Evolutionary conservation across 352 stramenopile species (phyloP), one percentile per base, ranked within the genome.

Genomic region (Phytophthora colocasiae): DNA sequence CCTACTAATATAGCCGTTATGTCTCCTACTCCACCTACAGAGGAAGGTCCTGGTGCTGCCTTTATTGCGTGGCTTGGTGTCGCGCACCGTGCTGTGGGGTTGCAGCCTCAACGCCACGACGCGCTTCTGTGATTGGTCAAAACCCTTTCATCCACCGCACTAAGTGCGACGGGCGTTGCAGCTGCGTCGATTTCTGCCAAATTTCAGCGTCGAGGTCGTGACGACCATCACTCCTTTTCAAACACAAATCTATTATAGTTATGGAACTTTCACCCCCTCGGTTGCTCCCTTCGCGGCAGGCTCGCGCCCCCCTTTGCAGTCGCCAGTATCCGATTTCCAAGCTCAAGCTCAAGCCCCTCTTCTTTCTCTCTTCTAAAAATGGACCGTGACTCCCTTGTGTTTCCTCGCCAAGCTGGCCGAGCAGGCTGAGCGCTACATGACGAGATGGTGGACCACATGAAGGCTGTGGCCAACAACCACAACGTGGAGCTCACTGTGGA

Each of bases 401-500:
- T 92, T 91, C 77, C 81, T 96, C 52, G 86, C 88, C 58, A 92
- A 90, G 75, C 73, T 94, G 38, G 86, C 80, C 61, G 86, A 94
- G 66, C 86, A 93, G 71, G 86, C 86, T 47, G 84, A 93, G 56
- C 84, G 89, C 48, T 97, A 96, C 64, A n/a, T n/a, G 91, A 97
- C 70, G 91, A 97, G 68, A 97, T 97, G 90, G 93, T 97, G 19
- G 81, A 97, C 72, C 92, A 99, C 90, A 99, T 99, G 94, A 99
- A 99, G 91, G 83, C 95, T n/a, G 96, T 99, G 52, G 97, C 97
- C 58, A 91, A 97, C 77, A 94, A 98, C 80, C 90, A 92, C 66
- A 94, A 98, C 79, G 83, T 89, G 51, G 96, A 99, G 80, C 91
- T 99, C 48, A 98, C 96, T 8, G 97, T 99, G n/a, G 98, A 99